Evolutionary conservation across 2,329 filamentous ascomycete species (phyloP), one percentile per base, ranked within the genome.

Genomic region (Alternaria metachromatica): DNA sequence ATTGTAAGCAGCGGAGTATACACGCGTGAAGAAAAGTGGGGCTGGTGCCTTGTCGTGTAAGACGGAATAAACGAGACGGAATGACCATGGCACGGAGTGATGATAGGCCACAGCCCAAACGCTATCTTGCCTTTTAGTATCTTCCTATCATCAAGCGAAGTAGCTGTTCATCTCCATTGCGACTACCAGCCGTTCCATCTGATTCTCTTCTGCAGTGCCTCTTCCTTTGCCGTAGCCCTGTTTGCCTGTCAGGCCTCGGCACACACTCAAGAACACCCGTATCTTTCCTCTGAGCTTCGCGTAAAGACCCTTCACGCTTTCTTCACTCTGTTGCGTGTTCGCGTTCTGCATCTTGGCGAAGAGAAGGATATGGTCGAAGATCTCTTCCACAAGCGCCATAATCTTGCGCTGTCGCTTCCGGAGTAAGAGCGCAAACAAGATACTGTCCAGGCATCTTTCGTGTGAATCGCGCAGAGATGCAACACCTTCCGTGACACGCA

Each of bases 381-480:
- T 91, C 18, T 92, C 90, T 64, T 96, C 91, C 0, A 97, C 81
- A 0, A 96, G 81, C 43, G 86, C 87, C 66, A 94, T 83, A 0
- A 94, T 87, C 2, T 92, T 90, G 62, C 88, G 85, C 76, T 97
- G 93, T 37, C 91, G 85, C 72, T 91, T 92, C 62, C 91, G 87
- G 3, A 97, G 82, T 13, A 97, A 85, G 0, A 96, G 82, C 0
- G 88, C 88, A 65, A 89, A 88, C 81, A 94, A 87, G 50, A 96
- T 93, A 55, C 88, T 85, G 74, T 96, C 91, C 2, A 97, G 84
- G 8, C 90, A 87, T 33, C 87, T 84, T 65, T 94, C 90, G 70
- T 97, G 93, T 23, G 89, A 87, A 46, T 88, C 86, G 21, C 90
- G 85, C 12, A 97, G 80, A 45, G 87, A 84, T 43, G 90, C 88